Conservation (phyloP, 768 basidiomycete species). For the Candolleomyces aberdarensis region DNA sequence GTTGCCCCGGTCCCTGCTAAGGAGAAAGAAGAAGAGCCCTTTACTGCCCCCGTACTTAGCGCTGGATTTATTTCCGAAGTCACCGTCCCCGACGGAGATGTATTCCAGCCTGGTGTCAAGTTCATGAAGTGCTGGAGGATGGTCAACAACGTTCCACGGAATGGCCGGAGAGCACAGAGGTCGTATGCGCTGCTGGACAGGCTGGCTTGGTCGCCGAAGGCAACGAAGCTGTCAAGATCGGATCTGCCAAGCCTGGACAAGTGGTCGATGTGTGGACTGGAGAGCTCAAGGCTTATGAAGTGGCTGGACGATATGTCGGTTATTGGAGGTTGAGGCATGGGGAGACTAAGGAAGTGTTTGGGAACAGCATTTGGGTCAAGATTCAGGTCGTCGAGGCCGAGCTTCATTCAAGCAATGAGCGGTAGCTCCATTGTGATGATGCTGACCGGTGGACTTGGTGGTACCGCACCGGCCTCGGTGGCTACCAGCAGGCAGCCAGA, state of each 20-base stretch:
- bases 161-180: slow-evolving; percentile 68
- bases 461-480: neutral
- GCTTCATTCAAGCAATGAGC: slow-evolving; percentile 34
- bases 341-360: slow-evolving; percentile 53
- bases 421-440: slow-evolving; percentile 67
- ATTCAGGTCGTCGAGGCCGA: slow-evolving; percentile 68
- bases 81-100: slow-evolving; percentile 72
- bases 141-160: slow-evolving; percentile 53
- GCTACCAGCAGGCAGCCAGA: neutral
- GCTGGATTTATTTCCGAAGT: slow-evolving; percentile 64
- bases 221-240: slow-evolving; percentile 43
- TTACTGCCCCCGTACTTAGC: slow-evolving; percentile 25
- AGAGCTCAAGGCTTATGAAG: slow-evolving; percentile 81
- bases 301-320: slow-evolving; percentile 67
- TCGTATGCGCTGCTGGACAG: slow-evolving; percentile 72
- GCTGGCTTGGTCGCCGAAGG: slow-evolving; percentile 39
- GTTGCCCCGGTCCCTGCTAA: neutral
- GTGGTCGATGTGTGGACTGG: slow-evolving; percentile 65
- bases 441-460: slow-evolving; percentile 32
- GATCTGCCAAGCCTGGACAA: slow-evolving; percentile 52
- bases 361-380: slow-evolving; percentile 79
- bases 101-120: slow-evolving; percentile 78
- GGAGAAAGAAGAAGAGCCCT: neutral
- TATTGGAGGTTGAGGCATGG: slow-evolving; percentile 74
- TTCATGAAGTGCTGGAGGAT: slow-evolving; percentile 85